Evolutionary conservation across 78 protist genomes (phyloP).

Genomic region (Bigelowiella natans): DNA sequence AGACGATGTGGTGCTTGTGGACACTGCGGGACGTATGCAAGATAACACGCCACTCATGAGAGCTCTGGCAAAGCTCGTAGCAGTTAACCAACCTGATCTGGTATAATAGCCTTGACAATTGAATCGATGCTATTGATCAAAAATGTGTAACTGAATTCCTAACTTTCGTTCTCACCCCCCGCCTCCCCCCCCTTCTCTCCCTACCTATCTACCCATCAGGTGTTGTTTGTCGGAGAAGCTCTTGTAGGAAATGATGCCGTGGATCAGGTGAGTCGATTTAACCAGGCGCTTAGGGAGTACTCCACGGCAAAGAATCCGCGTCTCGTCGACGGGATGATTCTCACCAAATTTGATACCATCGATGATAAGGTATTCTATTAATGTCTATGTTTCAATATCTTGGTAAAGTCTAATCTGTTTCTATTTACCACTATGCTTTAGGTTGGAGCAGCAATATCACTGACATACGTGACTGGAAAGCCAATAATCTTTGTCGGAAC

Average conservation of each 20-base stretch:
- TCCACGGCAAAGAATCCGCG: neutral
- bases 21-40: conserved; percentile 99
- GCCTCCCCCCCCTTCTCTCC: neutral
- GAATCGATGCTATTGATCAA: neutral
- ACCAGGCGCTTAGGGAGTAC: conserved; percentile 55
- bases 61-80: conserved; percentile 62
- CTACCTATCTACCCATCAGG: conserved; percentile 19
- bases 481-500: conserved; percentile 97
- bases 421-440: too few species aligned
- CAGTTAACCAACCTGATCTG: neutral
- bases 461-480: conserved; percentile 86
- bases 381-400: neutral
- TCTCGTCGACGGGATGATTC: conserved; percentile 92
- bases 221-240: conserved; percentile 99
- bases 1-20: conserved; percentile 83
- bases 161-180: neutral
- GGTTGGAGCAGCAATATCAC: conserved; percentile 97
- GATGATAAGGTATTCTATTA: conserved; percentile 93
- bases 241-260: conserved; percentile 98
- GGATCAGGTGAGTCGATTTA: conserved; percentile 88
- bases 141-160: neutral
- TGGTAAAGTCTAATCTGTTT: neutral
- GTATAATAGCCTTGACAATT: too few species aligned
- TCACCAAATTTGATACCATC: conserved; percentile 98
- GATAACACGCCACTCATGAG: conserved; percentile 92